Conservation (phyloP, 495 filamentous ascomycete species). For the Trichoderma asperelloides region DNA sequence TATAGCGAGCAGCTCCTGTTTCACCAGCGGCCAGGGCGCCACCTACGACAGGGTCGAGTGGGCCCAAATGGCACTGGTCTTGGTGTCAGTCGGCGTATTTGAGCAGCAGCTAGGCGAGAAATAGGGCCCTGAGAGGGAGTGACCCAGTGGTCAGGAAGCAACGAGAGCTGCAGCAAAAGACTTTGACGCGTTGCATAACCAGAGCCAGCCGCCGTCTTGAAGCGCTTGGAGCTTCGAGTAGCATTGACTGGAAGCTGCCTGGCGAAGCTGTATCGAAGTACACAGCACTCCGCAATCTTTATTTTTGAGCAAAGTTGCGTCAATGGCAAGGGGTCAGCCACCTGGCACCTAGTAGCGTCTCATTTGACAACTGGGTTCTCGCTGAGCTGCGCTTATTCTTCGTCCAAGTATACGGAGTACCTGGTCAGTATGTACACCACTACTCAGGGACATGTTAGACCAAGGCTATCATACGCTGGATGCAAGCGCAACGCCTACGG, state of each 20-base stretch:
- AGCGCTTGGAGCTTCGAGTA: not conserved
- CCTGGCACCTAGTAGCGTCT: not conserved
- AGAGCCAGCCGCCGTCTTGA: not conserved
- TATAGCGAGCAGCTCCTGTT: slow-evolving; percentile 29
- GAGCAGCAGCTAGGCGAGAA: not conserved
- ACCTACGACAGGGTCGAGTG: slow-evolving; percentile 23
- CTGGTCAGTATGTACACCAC: not conserved
- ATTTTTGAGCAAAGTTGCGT: slow-evolving; percentile 3
- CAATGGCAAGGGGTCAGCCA: not conserved
- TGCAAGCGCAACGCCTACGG: not conserved
- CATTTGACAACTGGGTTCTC: not conserved
- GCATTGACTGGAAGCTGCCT: not conserved
- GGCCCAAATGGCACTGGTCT: not conserved
- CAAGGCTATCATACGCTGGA: not conserved
- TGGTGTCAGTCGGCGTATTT: not conserved
- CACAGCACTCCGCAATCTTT: not conserved
- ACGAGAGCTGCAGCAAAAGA: not conserved
- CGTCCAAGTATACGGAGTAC: not conserved
- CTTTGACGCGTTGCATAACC: not conserved
- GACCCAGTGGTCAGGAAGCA: not conserved
- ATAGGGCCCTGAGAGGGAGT: not conserved
- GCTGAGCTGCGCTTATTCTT: not conserved
- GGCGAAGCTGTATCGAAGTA: not conserved
- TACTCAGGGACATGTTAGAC: not conserved
- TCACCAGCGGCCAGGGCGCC: slow-evolving; percentile 29